These are phyloP conservation scores for Albophoma yamanashiensis DNA, from an alignment of 2,329 filamentous ascomycete species.

Conservation along the genomic window DNA sequence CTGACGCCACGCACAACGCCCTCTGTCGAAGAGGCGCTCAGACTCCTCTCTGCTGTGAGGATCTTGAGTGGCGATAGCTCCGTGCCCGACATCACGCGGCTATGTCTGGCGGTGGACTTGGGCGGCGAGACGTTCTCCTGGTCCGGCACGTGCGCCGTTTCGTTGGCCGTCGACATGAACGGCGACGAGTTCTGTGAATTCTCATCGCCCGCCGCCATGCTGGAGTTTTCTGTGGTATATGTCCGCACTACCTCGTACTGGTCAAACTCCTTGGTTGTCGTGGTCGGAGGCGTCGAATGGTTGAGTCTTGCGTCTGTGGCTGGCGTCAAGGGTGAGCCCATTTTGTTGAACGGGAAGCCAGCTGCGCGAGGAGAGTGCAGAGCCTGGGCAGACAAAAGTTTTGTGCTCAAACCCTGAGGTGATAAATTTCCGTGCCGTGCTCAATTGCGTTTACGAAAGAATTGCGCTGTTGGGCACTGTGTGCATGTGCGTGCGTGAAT, in stretches of 20 bases:
- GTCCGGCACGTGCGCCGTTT: slow-evolving; percentile 16
- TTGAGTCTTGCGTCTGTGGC: slow-evolving; percentile 27
- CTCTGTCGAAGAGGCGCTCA: slow-evolving; percentile 8
- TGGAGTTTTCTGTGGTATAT: slow-evolving; percentile 9
- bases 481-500: not conserved
- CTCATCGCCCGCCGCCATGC: not conserved
- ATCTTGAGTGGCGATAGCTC: slow-evolving; percentile 50
- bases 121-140: slow-evolving; percentile 37
- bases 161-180: slow-evolving; percentile 18
- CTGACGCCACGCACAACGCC: slow-evolving; percentile 19
- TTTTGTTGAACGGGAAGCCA: slow-evolving; percentile 8
- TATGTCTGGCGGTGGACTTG: slow-evolving; percentile 31
- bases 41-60: slow-evolving; percentile 24
- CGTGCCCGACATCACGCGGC: slow-evolving; percentile 44
- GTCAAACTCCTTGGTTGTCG: slow-evolving; percentile 17
- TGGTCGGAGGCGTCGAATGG: slow-evolving; percentile 17
- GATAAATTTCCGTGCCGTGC: not conserved
- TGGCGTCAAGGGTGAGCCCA: slow-evolving; percentile 30
- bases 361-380: not conserved
- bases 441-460: not conserved
- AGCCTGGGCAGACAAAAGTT: not conserved
- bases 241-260: slow-evolving; percentile 21
- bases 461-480: not conserved
- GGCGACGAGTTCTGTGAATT: slow-evolving; percentile 14
- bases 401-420: not conserved